These are phyloP conservation scores for Polytrichum commune DNA, from an alignment of 225 moss, liverwort and hornwort species.

Conservation along the genomic window DNA sequence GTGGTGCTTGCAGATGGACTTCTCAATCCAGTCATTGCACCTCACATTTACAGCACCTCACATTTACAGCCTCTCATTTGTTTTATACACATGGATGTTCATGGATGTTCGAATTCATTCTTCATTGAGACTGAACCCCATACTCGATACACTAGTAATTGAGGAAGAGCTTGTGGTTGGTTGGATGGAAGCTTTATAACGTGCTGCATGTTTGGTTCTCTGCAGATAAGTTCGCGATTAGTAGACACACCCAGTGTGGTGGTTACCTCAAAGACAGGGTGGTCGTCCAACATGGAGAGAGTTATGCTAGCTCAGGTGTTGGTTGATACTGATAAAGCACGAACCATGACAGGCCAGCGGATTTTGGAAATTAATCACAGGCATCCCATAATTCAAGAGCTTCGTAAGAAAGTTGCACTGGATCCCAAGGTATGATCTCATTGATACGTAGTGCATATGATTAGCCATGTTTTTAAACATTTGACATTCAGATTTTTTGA, in stretches of 20 bases:
- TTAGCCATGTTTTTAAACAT: neutral
- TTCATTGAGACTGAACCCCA: no score
- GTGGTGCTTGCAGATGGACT: no score
- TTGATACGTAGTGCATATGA: neutral
- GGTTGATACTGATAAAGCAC: conserved; percentile 67
- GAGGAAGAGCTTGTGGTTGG: no score
- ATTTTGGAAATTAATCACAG: conserved; percentile 77
- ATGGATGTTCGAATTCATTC: no score
- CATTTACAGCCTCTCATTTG: no score
- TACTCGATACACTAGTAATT: no score
- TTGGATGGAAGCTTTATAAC: no score
- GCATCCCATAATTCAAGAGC: conserved; percentile 77
- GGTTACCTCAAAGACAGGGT: conserved; percentile 77
- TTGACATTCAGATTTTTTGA: no score
- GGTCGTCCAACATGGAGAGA: conserved; percentile 92
- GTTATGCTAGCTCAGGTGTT: conserved; percentile 85
- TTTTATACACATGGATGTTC: no score
- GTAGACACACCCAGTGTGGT: conserved; percentile 76
- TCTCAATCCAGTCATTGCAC: no score
- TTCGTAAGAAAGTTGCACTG: conserved; percentile 47
- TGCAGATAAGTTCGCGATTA: conserved; percentile 62
- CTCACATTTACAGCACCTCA: no score
- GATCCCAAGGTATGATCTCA: conserved; percentile 46
- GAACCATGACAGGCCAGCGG: conserved; percentile 70
- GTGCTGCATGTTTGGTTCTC: no score